These are phyloP conservation scores for Hirsutella rhossiliensis DNA, from an alignment of 2,329 filamentous ascomycete genomes.

Conservation along the genomic window DNA sequence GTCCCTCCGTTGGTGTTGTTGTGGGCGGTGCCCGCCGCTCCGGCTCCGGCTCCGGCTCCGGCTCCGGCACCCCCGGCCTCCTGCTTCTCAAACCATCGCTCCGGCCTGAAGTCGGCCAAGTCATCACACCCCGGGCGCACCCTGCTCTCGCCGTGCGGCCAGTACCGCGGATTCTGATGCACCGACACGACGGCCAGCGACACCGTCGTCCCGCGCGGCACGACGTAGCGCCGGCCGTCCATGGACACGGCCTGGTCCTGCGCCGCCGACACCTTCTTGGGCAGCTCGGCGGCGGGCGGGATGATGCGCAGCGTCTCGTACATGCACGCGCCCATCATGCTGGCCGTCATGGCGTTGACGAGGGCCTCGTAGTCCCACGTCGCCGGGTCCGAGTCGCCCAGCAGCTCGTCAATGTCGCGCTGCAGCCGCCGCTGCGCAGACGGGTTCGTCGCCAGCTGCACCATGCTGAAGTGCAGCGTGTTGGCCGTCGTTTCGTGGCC, in stretches of 20 bases:
- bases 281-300: slow-evolving; percentile 59
- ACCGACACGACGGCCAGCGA: slow-evolving; percentile 41
- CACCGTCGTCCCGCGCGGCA: slow-evolving; percentile 46
- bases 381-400: slow-evolving; percentile 43
- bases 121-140: slow-evolving; percentile 36
- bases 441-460: slow-evolving; percentile 56
- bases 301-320: slow-evolving; percentile 66
- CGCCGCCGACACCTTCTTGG: slow-evolving; percentile 45
- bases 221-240: slow-evolving; percentile 41
- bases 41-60: slow-evolving; percentile 21
- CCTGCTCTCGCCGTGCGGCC: slow-evolving; percentile 43
- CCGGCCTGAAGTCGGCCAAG: slow-evolving; percentile 56
- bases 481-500: slow-evolving; percentile 77
- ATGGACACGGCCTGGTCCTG: slow-evolving; percentile 46
- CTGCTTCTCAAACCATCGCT: slow-evolving; percentile 51
- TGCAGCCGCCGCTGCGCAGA: slow-evolving; percentile 54
- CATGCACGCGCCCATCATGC: slow-evolving; percentile 62
- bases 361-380: slow-evolving; percentile 61
- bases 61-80: slow-evolving; percentile 10
- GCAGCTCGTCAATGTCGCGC: slow-evolving; percentile 52
- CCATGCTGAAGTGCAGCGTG: slow-evolving; percentile 56
- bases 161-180: slow-evolving; percentile 61
- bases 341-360: slow-evolving; percentile 53
- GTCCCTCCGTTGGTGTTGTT: too few species aligned
- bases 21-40: slow-evolving; percentile 19